Percentiles rank a stretch among this genome's conserved stretches.
These are phyloP conservation scores for Cicer judaicum DNA, from an alignment of 306 rosid genomes.

Conservation along the genomic window DNA sequence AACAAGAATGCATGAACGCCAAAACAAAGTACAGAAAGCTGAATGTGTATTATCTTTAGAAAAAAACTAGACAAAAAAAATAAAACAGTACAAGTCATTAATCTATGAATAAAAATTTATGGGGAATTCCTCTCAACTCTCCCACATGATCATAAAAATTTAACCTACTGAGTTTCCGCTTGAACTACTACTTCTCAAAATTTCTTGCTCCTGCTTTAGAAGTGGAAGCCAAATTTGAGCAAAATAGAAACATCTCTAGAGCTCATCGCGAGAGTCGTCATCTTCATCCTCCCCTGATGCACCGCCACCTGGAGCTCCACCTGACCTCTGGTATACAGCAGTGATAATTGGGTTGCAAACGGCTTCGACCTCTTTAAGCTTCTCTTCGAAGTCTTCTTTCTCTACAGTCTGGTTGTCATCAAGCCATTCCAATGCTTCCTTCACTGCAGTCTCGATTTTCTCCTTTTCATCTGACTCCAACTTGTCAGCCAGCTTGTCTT, in stretches of 20 bases:
- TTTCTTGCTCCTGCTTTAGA: constrained; percentile 30
- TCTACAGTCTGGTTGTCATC: constrained; percentile 90
- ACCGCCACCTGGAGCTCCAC: constrained; percentile 82
- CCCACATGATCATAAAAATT: constrained; percentile 53
- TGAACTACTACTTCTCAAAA: constrained; percentile 51
- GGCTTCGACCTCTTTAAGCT: constrained; percentile 88
- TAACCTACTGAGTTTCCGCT: constrained; percentile 44
- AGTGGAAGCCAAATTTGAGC: constrained; percentile 28
- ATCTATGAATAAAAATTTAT: constrained; percentile 49
- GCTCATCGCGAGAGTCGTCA: constrained; percentile 89
- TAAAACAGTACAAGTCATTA: constrained; percentile 45
- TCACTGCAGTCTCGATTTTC: constrained; percentile 80
- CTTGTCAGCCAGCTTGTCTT: constrained; percentile 96
- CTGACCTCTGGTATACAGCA: constrained; percentile 84
- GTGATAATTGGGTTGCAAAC: constrained; percentile 91
- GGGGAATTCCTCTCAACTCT: constrained; percentile 46
- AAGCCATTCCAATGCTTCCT: constrained; percentile 93
- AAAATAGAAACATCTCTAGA: constrained; percentile 49
- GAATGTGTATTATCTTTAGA: constrained; percentile 6
- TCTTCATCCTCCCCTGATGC: constrained; percentile 74
- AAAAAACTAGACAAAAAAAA: constrained; percentile 35
- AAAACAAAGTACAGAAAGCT: constrained; percentile 1
- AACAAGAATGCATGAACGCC: background rate
- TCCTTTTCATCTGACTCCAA: constrained; percentile 90
- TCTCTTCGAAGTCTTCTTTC: constrained; percentile 93